Conservation (phyloP, 257 asterid genomes). For the Salvia hispanica region DNA sequence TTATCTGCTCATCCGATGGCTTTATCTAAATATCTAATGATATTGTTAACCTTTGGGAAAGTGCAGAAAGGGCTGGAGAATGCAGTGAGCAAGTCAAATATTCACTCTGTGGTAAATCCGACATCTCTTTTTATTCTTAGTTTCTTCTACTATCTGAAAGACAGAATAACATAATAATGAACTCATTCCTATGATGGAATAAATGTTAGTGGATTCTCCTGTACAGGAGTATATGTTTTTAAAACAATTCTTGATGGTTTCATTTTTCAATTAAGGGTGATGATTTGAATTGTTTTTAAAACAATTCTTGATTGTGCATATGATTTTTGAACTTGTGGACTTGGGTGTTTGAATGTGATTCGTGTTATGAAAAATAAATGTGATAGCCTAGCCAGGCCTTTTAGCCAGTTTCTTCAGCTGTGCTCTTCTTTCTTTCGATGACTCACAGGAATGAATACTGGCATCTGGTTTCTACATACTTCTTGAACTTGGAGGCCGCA, state of each 20-base stretch:
- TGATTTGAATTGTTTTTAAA: background rate
- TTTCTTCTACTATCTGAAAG: too few relatives aligned
- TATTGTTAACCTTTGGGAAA: conserved; percentile 28
- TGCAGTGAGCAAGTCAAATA: conserved; percentile 62
- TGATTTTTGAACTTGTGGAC: background rate
- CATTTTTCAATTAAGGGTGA: background rate
- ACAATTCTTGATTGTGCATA: too few relatives aligned
- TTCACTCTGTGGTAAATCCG: conserved; percentile 71
- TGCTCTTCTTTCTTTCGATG: conserved; percentile 28
- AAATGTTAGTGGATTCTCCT: background rate
- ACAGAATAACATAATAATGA: background rate
- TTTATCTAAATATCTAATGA: conserved; percentile 17
- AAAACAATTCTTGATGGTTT: background rate
- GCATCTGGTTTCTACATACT: conserved; percentile 46
- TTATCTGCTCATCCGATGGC: background rate
- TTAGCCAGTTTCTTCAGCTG: conserved; percentile 40
- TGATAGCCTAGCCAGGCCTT: conserved; percentile 27
- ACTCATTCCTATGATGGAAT: background rate
- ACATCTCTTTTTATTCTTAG: background rate
- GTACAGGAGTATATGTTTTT: background rate
- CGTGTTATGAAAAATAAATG: conserved; percentile 3
- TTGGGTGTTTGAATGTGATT: background rate
- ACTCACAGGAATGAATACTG: conserved; percentile 36
- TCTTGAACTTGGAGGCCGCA: conserved; percentile 59
- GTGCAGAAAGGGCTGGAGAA: conserved; percentile 76